Evolutionary conservation across 345 rosid species (phyloP).

Genomic region (Lepidium didymum): DNA sequence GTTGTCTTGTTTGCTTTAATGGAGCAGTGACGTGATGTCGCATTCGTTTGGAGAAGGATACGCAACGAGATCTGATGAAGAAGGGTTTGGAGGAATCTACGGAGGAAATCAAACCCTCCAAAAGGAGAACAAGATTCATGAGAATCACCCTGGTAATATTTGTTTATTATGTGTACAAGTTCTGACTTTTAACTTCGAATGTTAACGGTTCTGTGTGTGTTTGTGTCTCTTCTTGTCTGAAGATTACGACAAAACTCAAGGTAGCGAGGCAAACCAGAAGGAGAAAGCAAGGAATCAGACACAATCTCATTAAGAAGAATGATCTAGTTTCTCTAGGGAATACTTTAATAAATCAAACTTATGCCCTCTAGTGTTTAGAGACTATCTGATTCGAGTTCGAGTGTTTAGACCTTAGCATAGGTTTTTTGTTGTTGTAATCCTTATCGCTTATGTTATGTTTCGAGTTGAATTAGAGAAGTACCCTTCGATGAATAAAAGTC

Average conservation of each 20-base stretch:
- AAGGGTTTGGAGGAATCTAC: conserved; percentile 72
- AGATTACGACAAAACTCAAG: conserved; percentile 69
- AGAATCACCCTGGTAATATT: conserved; percentile 51
- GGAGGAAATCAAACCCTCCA: conserved; percentile 41
- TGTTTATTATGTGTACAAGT: not conserved
- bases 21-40: conserved; percentile 56
- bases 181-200: not conserved
- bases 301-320: not conserved
- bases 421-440: not conserved
- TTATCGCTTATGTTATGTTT: not conserved
- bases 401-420: not conserved
- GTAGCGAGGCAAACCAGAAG: conserved; percentile 70
- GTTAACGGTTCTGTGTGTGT: not conserved
- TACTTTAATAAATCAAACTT: not conserved
- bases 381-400: not conserved
- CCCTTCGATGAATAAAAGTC: not conserved
- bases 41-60: conserved; percentile 78
- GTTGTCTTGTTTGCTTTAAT: not conserved
- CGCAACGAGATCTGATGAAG: conserved; percentile 68
- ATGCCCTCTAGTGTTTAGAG: not conserved
- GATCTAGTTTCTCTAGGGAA: not conserved
- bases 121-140: conserved; percentile 33
- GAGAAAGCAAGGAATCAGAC: conserved; percentile 57
- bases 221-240: not conserved
- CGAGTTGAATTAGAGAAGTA: not conserved